phyloP scores from a whole-genome alignment of 2,329 filamentous ascomycete genomes.

The Sarocladium kiliense region DNA sequence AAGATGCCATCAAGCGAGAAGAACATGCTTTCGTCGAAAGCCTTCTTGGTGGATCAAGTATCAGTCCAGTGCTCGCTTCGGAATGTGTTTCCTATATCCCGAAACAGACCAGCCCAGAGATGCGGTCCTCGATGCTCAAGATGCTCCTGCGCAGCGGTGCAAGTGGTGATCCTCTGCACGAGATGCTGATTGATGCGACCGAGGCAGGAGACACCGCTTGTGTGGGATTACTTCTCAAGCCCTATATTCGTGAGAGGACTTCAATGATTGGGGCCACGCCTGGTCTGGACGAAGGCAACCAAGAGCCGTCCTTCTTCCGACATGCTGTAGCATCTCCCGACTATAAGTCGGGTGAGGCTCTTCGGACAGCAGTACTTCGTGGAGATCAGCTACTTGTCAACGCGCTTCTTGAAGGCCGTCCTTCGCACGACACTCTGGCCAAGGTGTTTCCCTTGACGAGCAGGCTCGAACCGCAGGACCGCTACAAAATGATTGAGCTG shows the following conservation, averaged over 20 bases:
- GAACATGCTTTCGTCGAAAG: slow-evolving; percentile 41
- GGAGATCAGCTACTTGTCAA: slow-evolving; percentile 39
- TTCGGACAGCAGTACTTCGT: slow-evolving; percentile 43
- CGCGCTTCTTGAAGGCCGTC: slow-evolving; percentile 40
- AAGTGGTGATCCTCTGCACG: slow-evolving; percentile 37
- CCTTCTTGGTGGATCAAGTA: slow-evolving; percentile 39
- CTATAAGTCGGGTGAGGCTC: slow-evolving; percentile 44
- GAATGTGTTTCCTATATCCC: slow-evolving; percentile 45
- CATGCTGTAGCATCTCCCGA: slow-evolving; percentile 49
- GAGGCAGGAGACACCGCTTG: slow-evolving; percentile 43
- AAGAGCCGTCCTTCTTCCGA: slow-evolving; percentile 21
- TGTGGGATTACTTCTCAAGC: slow-evolving; percentile 43
- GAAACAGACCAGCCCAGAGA: slow-evolving; percentile 38
- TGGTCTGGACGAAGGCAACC: not conserved
- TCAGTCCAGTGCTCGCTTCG: slow-evolving; percentile 39
- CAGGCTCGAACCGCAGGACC: slow-evolving; percentile 34
- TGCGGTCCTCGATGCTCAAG: slow-evolving; percentile 38
- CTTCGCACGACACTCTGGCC: slow-evolving; percentile 41
- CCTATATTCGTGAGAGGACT: slow-evolving; percentile 33
- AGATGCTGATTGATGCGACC: slow-evolving; percentile 45
- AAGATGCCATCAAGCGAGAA: slow-evolving; percentile 39
- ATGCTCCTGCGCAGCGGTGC: slow-evolving; percentile 47
- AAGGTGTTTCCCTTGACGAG: slow-evolving; percentile 43
- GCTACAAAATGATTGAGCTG: slow-evolving; percentile 42
- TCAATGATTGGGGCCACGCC: not conserved